A percentile compares a stretch with the other conserved stretches of the same genome.
phyloP scores from a whole-genome alignment of 2,329 filamentous ascomycete genomes.

The Chaetomiaceae sp. region DNA sequence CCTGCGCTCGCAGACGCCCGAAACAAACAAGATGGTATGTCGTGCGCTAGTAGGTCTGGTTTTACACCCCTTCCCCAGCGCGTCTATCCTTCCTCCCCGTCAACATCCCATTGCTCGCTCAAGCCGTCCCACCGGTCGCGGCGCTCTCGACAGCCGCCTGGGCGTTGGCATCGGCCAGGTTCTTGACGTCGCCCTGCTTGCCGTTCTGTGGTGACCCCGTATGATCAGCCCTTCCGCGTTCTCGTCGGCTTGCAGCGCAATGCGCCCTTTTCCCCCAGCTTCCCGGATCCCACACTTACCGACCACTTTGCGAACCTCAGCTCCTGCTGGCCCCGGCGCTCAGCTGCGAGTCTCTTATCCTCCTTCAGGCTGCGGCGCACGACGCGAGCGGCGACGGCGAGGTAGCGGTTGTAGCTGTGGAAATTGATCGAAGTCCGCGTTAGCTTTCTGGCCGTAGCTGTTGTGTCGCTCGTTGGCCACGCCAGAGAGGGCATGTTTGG shows the following conservation, averaged over 20 bases:
- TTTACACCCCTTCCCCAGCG: not conserved
- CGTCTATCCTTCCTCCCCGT: not conserved
- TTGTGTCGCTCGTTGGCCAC: too few relatives aligned
- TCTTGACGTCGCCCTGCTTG: slow-evolving; percentile 85
- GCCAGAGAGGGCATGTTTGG: too few relatives aligned
- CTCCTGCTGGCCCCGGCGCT: slow-evolving; percentile 85
- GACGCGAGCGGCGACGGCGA: slow-evolving; percentile 87
- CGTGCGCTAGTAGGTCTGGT: not conserved
- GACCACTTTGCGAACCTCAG: slow-evolving; percentile 91
- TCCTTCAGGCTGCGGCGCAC: slow-evolving; percentile 98
- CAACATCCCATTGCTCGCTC: not conserved
- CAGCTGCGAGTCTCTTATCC: slow-evolving; percentile 76
- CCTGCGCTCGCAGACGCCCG: slow-evolving; percentile 9
- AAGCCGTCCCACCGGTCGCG: slow-evolving; percentile 18
- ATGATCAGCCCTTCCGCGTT: slow-evolving; percentile 27
- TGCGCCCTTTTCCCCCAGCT: not conserved
- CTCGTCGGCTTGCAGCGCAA: not conserved
- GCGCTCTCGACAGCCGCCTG: slow-evolving; percentile 31
- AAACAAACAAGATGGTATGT: slow-evolving; percentile 1
- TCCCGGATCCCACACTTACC: slow-evolving; percentile 69
- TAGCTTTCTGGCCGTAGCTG: too few relatives aligned
- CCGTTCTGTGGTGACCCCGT: slow-evolving; percentile 64
- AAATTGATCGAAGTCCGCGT: not conserved
- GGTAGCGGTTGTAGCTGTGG: slow-evolving; percentile 97
- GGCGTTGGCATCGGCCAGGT: slow-evolving; percentile 54